phyloP scores from a whole-genome alignment of 306 rosid species.

The Carpinus fangiana region DNA sequence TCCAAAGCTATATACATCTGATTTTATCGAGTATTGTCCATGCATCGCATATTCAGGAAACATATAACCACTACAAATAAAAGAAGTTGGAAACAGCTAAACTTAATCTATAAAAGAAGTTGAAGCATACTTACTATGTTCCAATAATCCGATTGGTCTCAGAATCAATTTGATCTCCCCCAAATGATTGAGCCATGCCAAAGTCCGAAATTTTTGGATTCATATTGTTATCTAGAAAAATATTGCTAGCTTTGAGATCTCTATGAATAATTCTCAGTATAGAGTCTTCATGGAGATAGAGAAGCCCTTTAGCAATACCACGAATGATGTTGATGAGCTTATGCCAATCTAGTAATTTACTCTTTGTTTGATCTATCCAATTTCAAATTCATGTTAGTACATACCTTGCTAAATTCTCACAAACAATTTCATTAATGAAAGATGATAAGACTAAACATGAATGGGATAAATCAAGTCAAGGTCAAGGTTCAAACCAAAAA shows the following conservation, averaged over 20 bases:
- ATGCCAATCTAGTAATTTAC: slow-evolving; percentile 22
- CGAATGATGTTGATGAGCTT: slow-evolving; percentile 25
- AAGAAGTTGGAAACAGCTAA: not conserved
- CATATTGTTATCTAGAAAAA: slow-evolving; percentile 48
- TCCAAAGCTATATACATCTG: slow-evolving; percentile 52
- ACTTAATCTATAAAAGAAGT: not conserved
- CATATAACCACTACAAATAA: slow-evolving; percentile 50
- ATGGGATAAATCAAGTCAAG: not conserved
- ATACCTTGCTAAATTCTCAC: not conserved
- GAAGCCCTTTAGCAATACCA: slow-evolving; percentile 31
- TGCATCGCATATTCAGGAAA: slow-evolving; percentile 45
- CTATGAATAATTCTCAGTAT: slow-evolving; percentile 38
- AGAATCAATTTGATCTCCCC: slow-evolving; percentile 44
- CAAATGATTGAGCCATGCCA: slow-evolving; percentile 49
- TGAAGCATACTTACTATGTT: slow-evolving; percentile 43
- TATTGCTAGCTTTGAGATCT: slow-evolving; percentile 57
- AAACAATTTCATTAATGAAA: not conserved
- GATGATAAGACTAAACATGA: slow-evolving; percentile 32
- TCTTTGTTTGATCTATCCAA: not conserved
- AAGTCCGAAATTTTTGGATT: slow-evolving; percentile 70
- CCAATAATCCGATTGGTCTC: slow-evolving; percentile 48
- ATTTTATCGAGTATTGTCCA: slow-evolving; percentile 41
- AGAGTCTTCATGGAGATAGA: slow-evolving; percentile 35
- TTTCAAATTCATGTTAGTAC: not conserved
- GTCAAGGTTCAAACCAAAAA: slow-evolving; percentile 37